Evolutionary conservation across 1,139 yeast species (phyloP).

Genomic region (Groenewaldozyma sp.): DNA sequence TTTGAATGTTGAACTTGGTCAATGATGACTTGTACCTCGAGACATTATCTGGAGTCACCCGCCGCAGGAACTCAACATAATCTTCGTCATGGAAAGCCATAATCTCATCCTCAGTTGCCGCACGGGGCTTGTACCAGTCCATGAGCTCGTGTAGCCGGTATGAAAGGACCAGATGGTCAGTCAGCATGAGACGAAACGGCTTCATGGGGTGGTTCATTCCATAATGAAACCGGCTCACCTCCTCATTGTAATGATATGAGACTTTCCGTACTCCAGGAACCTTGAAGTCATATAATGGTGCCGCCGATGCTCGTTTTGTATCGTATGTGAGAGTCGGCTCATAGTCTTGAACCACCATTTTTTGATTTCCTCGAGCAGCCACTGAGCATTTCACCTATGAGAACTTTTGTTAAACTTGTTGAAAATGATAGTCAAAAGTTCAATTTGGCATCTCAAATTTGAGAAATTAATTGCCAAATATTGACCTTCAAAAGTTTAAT

Average conservation of each 20-base stretch:
- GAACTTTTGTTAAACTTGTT: too few relatives aligned
- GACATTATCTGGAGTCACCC: constrained; percentile 73
- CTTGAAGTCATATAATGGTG: constrained; percentile 44
- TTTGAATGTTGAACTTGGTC: constrained; percentile 85
- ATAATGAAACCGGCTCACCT: constrained; percentile 71
- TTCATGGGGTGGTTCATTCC: constrained; percentile 97
- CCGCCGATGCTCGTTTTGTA: constrained; percentile 44
- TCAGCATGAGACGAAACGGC: constrained; percentile 89
- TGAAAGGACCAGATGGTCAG: constrained; percentile 81
- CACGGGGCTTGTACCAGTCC: constrained; percentile 79
- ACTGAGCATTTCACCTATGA: too few relatives aligned
- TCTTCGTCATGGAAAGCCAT: constrained; percentile 79
- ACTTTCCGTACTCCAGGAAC: constrained; percentile 38
- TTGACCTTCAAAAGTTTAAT: too few relatives aligned
- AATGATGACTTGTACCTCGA: constrained; percentile 49
- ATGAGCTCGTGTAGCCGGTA: constrained; percentile 81
- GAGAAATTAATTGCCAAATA: too few relatives aligned
- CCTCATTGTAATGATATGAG: constrained; percentile 82
- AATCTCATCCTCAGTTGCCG: constrained; percentile 75
- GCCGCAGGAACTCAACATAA: constrained; percentile 67
- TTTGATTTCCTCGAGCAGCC: constrained; percentile 25
- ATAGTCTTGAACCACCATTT: constrained; percentile 17
- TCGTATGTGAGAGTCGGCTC: constrained; percentile 38
- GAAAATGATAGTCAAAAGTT: too few relatives aligned
- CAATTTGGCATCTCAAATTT: too few relatives aligned